Evolutionary conservation across 108 stramenopile species (phyloP), one percentile per base, ranked within the genome.

Genomic region (Licmophora abbreviata): DNA sequence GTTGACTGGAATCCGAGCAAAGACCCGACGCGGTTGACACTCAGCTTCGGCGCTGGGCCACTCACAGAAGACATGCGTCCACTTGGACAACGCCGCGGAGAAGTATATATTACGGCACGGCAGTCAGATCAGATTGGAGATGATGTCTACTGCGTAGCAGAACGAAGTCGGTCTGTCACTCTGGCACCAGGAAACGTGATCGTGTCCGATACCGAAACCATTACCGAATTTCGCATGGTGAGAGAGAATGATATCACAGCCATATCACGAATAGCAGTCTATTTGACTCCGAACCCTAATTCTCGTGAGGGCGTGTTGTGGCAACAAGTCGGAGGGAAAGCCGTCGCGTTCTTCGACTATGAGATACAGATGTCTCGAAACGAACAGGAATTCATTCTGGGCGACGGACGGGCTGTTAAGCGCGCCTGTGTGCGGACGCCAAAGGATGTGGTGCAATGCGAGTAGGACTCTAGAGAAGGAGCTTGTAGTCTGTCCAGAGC

Each of bases 341-440:
- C 76, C 4, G 71, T 77, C 9, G 76, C 71, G 27, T 73, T 73
- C 49, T 77, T 51, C 54, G 76, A 77, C 31, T 77, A 77, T 43
- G 68, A 68, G 17, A 35, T 72, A n/a, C 45, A 58, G 14, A 73
- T 77, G 76, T 51, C 45, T 34, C 64, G 76, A 29, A 26, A 34
- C 44, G 32, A 38, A 24, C 26, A 53, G 35, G 24, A 11, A 32
- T 58, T 56, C 20, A 55, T 27, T 10, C 26, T 52, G 33, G 37
- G 12, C 5, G 34, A 51, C 37, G 50, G 34, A 21, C n/a, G 4
- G 2, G 24, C 25, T 11, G 27, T 24, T 12, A 14, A 35, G 9
- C 32, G 51, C 15, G 58, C 58, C 17, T 59, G 58, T 51, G 58
- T 59, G 4, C 42, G 8, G 22, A 59, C 58, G 7, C 58, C 58